These are phyloP conservation scores for Amanita muscaria DNA, from an alignment of 768 basidiomycete species.

Conservation along the genomic window DNA sequence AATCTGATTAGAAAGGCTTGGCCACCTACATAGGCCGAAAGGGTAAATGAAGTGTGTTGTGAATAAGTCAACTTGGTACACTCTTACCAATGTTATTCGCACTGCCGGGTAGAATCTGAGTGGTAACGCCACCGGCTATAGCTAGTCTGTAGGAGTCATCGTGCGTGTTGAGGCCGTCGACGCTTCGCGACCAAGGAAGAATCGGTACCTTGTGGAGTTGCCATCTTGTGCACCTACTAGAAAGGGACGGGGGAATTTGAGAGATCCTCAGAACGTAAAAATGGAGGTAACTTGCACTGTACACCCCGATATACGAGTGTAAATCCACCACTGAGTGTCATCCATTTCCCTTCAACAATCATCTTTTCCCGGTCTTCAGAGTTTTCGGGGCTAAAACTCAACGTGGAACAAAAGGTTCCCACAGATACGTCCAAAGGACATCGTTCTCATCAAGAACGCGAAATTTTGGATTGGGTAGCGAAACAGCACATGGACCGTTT, in stretches of 20 bases:
- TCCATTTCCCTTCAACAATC: slow-evolving; percentile 50
- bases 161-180: slow-evolving; percentile 68
- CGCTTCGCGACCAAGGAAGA: slow-evolving; percentile 49
- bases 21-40: slow-evolving; percentile 37
- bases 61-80: neutral
- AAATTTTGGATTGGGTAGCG: no score
- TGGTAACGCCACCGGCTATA: slow-evolving; percentile 60
- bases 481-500: slow-evolving; percentile 47
- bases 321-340: slow-evolving; percentile 38
- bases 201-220: slow-evolving; percentile 43
- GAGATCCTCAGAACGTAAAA: neutral
- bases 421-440: slow-evolving; percentile 76
- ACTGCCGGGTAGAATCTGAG: slow-evolving; percentile 59
- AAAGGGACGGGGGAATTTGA: no score
- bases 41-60: neutral
- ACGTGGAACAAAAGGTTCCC: slow-evolving; percentile 31
- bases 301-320: slow-evolving; percentile 35
- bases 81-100: slow-evolving; percentile 42
- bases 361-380: slow-evolving; percentile 13
- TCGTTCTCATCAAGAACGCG: slow-evolving; percentile 56
- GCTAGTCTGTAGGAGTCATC: slow-evolving; percentile 45
- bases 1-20: slow-evolving; percentile 75
- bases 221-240: slow-evolving; percentile 36
- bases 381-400: slow-evolving; percentile 12
- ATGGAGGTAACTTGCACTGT: slow-evolving; percentile 22